These are phyloP conservation scores for Leucogyrophana mollusca DNA, from an alignment of 768 basidiomycete genomes.

Conservation along the genomic window DNA sequence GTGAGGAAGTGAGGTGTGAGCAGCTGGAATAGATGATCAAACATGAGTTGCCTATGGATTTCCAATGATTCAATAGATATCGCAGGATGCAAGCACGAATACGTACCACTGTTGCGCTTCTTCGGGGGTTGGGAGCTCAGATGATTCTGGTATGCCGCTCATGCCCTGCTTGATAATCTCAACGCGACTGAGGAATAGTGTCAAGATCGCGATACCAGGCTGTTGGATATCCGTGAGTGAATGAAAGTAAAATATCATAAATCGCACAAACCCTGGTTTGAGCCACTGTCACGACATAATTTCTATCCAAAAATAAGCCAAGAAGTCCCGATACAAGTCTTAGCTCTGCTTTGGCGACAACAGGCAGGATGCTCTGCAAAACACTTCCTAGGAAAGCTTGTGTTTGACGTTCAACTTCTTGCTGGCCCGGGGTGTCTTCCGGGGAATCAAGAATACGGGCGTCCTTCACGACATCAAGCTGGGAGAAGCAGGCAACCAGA, in stretches of 20 bases:
- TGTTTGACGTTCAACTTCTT: constrained; percentile 83
- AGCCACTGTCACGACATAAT: constrained; percentile 69
- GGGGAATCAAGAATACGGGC: constrained; percentile 70
- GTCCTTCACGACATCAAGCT: constrained; percentile 86
- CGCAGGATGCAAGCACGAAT: background rate
- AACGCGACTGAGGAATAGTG: constrained; percentile 89
- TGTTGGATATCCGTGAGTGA: constrained; percentile 28
- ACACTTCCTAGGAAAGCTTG: constrained; percentile 86
- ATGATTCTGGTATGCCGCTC: constrained; percentile 46
- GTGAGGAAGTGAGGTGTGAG: constrained; percentile 72
- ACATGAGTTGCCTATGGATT: constrained; percentile 89
- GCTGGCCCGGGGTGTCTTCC: constrained; percentile 58
- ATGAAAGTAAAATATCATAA: background rate
- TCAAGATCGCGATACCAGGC: constrained; percentile 92
- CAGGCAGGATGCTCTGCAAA: constrained; percentile 81
- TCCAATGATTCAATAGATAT: no score
- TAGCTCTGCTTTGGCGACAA: constrained; percentile 76
- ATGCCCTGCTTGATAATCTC: constrained; percentile 84
- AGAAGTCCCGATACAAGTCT: constrained; percentile 85
- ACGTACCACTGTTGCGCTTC: constrained; percentile 79
- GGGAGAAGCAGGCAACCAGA: constrained; percentile 90
- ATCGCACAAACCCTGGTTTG: constrained; percentile 68
- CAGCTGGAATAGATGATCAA: constrained; percentile 81
- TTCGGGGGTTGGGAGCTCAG: constrained; percentile 61
- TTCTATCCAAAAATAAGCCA: constrained; percentile 77